A percentile compares a stretch with the other conserved stretches of the same genome.
These are phyloP conservation scores for Seminavis robusta DNA, from an alignment of 108 stramenopile genomes.

Conservation along the genomic window DNA sequence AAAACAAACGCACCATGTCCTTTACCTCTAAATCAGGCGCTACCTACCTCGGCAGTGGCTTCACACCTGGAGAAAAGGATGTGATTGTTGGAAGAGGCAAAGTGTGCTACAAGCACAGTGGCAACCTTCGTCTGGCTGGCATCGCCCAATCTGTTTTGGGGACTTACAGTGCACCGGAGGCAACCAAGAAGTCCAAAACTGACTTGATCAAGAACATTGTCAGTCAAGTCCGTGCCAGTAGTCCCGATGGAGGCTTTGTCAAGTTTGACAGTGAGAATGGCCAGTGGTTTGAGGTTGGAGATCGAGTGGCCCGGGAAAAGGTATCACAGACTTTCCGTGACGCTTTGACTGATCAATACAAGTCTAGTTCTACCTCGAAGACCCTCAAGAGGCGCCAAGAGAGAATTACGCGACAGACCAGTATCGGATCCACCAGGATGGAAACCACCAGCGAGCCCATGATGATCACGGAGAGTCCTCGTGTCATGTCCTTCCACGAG, in stretches of 20 bases:
- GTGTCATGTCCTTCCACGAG: too few relatives aligned
- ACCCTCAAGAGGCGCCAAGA: constrained; percentile 25
- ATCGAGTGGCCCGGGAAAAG: constrained; percentile 31
- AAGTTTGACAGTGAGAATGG: constrained; percentile 26
- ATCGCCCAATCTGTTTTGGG: constrained; percentile 8
- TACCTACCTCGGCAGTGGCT: too few relatives aligned
- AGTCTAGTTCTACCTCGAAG: constrained; percentile 27
- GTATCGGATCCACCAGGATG: too few relatives aligned
- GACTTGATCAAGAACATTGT: constrained; percentile 31
- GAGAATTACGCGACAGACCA: too few relatives aligned
- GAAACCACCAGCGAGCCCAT: too few relatives aligned
- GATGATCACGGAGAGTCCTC: too few relatives aligned
- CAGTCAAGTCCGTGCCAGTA: constrained; percentile 9
- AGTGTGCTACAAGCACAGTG: neutral
- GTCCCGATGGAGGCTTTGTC: constrained; percentile 28
- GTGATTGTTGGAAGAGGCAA: neutral
- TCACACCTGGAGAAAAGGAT: neutral
- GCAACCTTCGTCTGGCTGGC: constrained; percentile 13
- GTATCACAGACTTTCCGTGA: constrained; percentile 38
- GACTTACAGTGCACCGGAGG: constrained; percentile 6
- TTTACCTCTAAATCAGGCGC: too few relatives aligned
- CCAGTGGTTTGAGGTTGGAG: constrained; percentile 27
- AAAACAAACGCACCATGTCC: too few relatives aligned
- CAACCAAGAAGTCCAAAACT: constrained; percentile 13
- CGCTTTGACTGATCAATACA: constrained; percentile 20